Conservation (phyloP, 148 eudicot species). For the Polygonum aviculare region DNA sequence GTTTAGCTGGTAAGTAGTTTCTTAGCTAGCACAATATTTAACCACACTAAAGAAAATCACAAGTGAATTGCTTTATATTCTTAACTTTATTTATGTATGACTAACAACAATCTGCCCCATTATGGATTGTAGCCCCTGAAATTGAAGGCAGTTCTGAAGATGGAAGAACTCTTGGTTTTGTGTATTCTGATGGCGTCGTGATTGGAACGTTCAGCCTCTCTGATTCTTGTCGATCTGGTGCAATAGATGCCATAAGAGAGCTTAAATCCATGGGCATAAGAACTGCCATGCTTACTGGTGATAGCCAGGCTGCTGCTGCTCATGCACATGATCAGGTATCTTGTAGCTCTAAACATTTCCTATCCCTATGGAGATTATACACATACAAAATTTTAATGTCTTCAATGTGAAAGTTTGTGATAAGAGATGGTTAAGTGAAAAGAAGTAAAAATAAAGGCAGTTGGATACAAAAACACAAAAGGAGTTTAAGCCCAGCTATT, state of each 20-base stretch:
- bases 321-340: conserved; percentile 68
- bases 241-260: conserved; percentile 55
- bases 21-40: not conserved
- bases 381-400: no score
- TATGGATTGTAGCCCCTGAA: conserved; percentile 29
- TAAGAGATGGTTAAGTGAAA: no score
- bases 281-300: conserved; percentile 87
- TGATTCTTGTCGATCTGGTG: conserved; percentile 75
- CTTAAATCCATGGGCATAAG: conserved; percentile 69
- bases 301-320: conserved; percentile 60
- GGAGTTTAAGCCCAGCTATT: no score
- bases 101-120: not conserved
- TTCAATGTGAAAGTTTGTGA: no score
- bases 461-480: no score
- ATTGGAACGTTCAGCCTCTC: conserved; percentile 69
- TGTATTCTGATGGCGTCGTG: conserved; percentile 39
- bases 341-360: not conserved
- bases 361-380: not conserved
- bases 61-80: not conserved
- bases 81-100: not conserved
- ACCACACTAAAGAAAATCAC: not conserved
- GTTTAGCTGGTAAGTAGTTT: conserved; percentile 33
- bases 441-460: no score
- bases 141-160: conserved; percentile 25
- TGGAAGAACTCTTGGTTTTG: conserved; percentile 60